These are phyloP conservation scores for Cadophora sp. DNA, from an alignment of 2,329 filamentous ascomycete genomes.

Conservation along the genomic window DNA sequence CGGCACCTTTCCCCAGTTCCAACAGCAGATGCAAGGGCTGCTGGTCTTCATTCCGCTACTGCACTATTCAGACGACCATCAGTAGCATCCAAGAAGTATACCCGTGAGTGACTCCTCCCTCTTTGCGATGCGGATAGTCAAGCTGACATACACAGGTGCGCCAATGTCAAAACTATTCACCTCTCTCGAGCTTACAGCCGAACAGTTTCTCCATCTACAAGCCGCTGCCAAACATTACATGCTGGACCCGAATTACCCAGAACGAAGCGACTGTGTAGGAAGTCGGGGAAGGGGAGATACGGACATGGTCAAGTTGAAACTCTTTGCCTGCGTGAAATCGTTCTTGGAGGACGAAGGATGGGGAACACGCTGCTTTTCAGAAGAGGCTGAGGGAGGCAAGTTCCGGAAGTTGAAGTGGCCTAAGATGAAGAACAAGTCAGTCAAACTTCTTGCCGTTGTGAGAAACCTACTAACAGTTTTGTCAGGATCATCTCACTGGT, in stretches of 20 bases:
- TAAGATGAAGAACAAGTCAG: constrained; percentile 41
- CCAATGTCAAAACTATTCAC: constrained; percentile 43
- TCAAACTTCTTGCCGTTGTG: constrained; percentile 9
- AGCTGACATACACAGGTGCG: constrained; percentile 35
- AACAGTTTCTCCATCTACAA: constrained; percentile 43
- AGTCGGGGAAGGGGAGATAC: constrained; percentile 36
- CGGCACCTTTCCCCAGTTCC: constrained; percentile 26
- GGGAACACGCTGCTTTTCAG: constrained; percentile 42
- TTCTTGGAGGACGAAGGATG: constrained; percentile 45
- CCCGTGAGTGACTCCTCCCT: constrained; percentile 36
- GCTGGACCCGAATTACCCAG: constrained; percentile 42
- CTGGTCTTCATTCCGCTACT: constrained; percentile 41
- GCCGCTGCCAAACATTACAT: constrained; percentile 45
- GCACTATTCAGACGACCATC: constrained; percentile 42
- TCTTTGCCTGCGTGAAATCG: constrained; percentile 39
- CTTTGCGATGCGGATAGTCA: background rate
- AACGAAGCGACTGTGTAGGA: constrained; percentile 42
- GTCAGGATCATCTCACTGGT: constrained; percentile 40
- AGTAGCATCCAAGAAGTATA: constrained; percentile 42
- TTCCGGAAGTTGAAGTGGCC: constrained; percentile 43
- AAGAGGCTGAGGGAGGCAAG: constrained; percentile 26
- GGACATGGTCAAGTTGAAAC: constrained; percentile 42
- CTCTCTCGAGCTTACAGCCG: constrained; percentile 40
- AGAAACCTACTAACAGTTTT: constrained; percentile 25
- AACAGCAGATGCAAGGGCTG: constrained; percentile 36